phyloP scores from a whole-genome alignment of 805 yeast species.

The Saccharomyces paradoxus region DNA sequence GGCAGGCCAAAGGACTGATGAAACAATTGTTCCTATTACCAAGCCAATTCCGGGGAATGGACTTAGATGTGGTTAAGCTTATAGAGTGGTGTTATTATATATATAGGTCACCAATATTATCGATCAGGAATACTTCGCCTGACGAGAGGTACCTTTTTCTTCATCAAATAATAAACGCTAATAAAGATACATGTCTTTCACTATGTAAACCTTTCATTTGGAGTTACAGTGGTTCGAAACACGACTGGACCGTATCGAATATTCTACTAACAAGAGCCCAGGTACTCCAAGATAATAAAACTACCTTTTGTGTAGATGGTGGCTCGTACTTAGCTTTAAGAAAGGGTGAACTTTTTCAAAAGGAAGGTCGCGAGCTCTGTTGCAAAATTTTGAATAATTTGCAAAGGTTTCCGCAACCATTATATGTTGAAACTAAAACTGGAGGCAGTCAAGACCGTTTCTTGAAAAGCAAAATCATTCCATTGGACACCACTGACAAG shows the following conservation, averaged over 20 bases:
- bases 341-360: neutral
- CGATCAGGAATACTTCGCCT: constrained; percentile 13
- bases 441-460: constrained; percentile 17
- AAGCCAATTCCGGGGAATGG: neutral
- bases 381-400: neutral
- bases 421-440: constrained; percentile 5
- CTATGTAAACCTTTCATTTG: neutral
- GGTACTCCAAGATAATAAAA: constrained; percentile 3
- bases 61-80: neutral
- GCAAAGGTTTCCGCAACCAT: constrained; percentile 6
- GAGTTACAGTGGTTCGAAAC: neutral
- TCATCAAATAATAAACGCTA: constrained; percentile 5
- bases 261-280: constrained; percentile 1
- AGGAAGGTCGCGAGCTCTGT: neutral
- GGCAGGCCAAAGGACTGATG: neutral
- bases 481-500: constrained; percentile 1
- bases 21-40: neutral
- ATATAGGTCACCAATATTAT: constrained; percentile 11
- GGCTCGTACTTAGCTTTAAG: constrained; percentile 10
- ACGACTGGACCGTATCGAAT: neutral
- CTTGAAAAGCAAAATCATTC: constrained; percentile 11
- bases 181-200: neutral
- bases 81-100: constrained; percentile 8
- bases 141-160: constrained; percentile 15
- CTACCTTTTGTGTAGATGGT: constrained; percentile 11